A percentile compares a stretch with the other conserved stretches of the same genome.
phyloP scores from a whole-genome alignment of 345 rosid species.

The Clausena lansium region DNA sequence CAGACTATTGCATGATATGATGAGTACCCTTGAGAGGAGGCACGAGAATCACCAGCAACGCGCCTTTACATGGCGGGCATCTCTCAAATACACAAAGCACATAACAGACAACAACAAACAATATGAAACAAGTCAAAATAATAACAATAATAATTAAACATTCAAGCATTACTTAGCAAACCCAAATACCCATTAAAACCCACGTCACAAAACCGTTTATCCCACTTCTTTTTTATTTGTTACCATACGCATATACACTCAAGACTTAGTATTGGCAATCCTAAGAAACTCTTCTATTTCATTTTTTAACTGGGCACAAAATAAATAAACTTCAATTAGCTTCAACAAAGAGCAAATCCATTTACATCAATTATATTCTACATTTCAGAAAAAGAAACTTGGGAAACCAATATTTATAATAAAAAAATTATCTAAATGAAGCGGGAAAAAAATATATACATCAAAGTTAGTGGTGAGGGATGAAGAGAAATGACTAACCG shows the following conservation, averaged over 20 bases:
- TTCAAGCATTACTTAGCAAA: not conserved
- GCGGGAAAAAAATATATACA: too few relatives aligned
- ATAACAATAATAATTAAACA: not conserved
- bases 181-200: not conserved
- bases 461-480: not conserved
- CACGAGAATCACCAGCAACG: not conserved
- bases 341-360: not conserved
- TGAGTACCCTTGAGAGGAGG: not conserved
- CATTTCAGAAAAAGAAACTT: not conserved
- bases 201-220: not conserved
- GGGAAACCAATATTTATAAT: not conserved
- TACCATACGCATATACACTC: not conserved
- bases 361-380: too few relatives aligned
- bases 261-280: not conserved
- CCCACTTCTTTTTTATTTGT: not conserved
- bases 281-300: not conserved
- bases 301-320: not conserved
- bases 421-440: not conserved
- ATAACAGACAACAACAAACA: not conserved
- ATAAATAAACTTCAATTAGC: not conserved
- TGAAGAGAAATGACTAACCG: conserved; percentile 2
- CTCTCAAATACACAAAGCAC: not conserved
- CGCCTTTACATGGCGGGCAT: not conserved
- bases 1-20: not conserved
- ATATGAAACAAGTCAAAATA: not conserved